Conservation (phyloP, 352 stramenopile genomes). For the Globisporangium sylvaticum region DNA sequence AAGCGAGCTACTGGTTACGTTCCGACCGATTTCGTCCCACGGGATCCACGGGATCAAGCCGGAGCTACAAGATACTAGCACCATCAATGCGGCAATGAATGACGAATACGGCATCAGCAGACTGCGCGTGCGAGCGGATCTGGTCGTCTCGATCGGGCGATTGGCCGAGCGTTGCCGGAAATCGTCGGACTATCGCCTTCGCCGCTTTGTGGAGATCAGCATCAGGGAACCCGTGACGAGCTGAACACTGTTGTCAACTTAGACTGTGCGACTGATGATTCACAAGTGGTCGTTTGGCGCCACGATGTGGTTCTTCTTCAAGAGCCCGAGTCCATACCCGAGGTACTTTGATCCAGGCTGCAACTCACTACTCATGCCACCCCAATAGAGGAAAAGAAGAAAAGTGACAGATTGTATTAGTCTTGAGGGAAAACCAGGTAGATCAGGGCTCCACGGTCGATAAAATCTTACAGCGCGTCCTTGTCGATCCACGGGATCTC, state of each 20-base stretch:
- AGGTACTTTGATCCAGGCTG: conserved; percentile 67
- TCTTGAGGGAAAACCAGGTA: not conserved
- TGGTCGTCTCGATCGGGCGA: conserved; percentile 46
- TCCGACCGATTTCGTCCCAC: conserved; percentile 3
- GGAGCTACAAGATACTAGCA: not conserved
- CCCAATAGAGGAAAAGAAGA: not conserved
- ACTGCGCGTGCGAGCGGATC: conserved; percentile 36
- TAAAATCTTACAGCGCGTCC: conserved; percentile 7
- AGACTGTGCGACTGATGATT: conserved; percentile 3
- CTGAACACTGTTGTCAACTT: not conserved
- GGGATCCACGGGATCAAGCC: conserved; percentile 11
- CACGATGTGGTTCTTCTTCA: conserved; percentile 77
- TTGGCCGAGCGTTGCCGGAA: conserved; percentile 36
- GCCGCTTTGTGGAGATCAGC: conserved; percentile 9
- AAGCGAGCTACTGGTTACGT: conserved; percentile 12
- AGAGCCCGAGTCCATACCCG: conserved; percentile 61
- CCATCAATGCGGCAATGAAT: not conserved
- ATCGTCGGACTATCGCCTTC: conserved; percentile 23
- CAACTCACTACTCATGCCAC: conserved; percentile 27
- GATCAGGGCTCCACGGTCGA: too few relatives aligned
- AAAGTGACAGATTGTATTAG: not conserved
- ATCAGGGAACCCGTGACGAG: not conserved
- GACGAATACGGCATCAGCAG: conserved; percentile 58
- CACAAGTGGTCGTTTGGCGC: conserved; percentile 31
- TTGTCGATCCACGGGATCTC: conserved; percentile 11